Evolutionary conservation across 148 eudicot species (phyloP).

Genomic region (Linanthus parryae): DNA sequence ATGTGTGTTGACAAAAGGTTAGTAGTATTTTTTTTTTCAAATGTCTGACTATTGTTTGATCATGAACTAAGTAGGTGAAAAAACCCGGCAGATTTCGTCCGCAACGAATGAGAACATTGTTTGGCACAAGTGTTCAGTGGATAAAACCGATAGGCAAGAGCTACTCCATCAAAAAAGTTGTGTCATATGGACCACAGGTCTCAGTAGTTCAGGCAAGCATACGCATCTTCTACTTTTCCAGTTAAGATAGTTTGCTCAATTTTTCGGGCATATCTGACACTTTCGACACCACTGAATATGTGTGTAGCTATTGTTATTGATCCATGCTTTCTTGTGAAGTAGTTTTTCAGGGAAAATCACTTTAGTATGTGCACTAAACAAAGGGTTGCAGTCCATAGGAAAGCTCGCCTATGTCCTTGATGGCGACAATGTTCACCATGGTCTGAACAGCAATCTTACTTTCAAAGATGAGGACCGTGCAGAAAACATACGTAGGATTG

Average conservation of each 20-base stretch:
- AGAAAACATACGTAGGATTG: slow-evolving; percentile 87
- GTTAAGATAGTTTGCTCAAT: too few relatives aligned
- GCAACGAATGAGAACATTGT: too few relatives aligned
- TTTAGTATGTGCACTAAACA: slow-evolving; percentile 83
- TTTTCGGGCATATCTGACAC: too few relatives aligned
- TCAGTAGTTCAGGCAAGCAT: slow-evolving; percentile 93
- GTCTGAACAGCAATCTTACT: slow-evolving; percentile 68
- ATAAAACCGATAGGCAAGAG: slow-evolving; percentile 64
- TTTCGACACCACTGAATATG: too few relatives aligned
- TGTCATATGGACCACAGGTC: slow-evolving; percentile 95
- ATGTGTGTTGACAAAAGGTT: too few relatives aligned
- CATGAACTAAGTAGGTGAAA: too few relatives aligned
- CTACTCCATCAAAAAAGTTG: slow-evolving; percentile 91
- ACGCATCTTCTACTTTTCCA: too few relatives aligned
- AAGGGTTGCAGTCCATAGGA: slow-evolving; percentile 61
- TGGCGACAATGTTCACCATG: slow-evolving; percentile 96
- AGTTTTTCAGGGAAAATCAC: slow-evolving; percentile 93
- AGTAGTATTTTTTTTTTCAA: too few relatives aligned
- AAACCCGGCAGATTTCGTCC: too few relatives aligned
- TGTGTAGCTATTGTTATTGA: too few relatives aligned
- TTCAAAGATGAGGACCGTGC: slow-evolving; percentile 82
- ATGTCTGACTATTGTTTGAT: too few relatives aligned
- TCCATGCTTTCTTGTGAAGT: too few relatives aligned
- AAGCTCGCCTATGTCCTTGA: slow-evolving; percentile 86
- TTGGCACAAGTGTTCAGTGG: slow-evolving; percentile 84